Percentiles rank a stretch among this genome's conserved stretches.
These are phyloP conservation scores for Salmacisia buchloeana DNA, from an alignment of 1,284 basidiomycete genomes.

Conservation along the genomic window DNA sequence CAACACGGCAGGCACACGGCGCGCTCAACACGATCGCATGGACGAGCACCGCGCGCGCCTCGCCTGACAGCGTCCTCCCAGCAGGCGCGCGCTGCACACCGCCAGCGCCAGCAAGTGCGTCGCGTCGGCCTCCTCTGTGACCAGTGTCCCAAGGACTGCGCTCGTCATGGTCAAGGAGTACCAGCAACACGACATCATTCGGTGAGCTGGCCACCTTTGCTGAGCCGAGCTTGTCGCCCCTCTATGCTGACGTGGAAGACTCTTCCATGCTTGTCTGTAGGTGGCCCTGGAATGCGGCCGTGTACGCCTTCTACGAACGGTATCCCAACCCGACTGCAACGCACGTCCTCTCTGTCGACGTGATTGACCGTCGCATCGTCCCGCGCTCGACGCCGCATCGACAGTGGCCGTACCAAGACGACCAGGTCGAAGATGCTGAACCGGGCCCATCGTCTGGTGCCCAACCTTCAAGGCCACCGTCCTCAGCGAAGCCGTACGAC, in stretches of 20 bases:
- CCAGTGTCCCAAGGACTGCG: too few relatives aligned
- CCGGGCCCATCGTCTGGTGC: background rate
- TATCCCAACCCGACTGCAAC: constrained; percentile 95
- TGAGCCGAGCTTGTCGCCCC: background rate
- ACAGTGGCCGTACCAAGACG: constrained; percentile 18
- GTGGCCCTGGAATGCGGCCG: background rate
- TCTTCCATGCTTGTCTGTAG: background rate
- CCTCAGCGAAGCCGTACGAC: constrained; percentile 13
- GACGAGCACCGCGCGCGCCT: too few relatives aligned
- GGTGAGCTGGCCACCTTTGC: background rate
- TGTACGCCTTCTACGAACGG: constrained; percentile 76
- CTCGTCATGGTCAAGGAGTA: constrained; percentile 8
- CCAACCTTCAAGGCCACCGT: background rate
- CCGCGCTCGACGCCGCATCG: background rate
- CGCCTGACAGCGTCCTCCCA: too few relatives aligned
- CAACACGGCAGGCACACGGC: too few relatives aligned
- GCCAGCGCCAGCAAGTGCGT: too few relatives aligned
- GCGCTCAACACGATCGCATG: too few relatives aligned
- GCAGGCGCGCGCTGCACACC: too few relatives aligned
- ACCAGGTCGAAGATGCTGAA: background rate
- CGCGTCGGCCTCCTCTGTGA: too few relatives aligned
- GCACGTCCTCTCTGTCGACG: constrained; percentile 91
- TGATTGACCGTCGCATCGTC: constrained; percentile 65
- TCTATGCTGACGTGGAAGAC: background rate
- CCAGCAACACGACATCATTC: background rate